Base-by-base conservation (phyloP, 2,329 filamentous ascomycete species). In the Pseudopyricularia cyperi region DNA sequence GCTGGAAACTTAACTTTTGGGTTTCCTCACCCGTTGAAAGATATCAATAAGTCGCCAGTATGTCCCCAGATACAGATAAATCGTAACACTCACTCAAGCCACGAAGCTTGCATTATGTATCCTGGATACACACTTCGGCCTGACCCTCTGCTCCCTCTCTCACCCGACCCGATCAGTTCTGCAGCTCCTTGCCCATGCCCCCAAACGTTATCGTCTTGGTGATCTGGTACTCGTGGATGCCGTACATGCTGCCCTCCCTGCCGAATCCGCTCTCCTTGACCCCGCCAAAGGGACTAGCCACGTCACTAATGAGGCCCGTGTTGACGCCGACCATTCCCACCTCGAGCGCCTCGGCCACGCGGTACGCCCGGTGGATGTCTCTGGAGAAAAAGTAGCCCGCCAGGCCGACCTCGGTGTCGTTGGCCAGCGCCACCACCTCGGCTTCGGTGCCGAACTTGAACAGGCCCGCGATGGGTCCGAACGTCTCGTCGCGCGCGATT, bases 311-410 rank as follows among this genome's bases (percentile, higher is more conserved):
- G 50, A 83, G 55, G 1, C 87, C 87, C 1, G 85, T 89, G 67
- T 91, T 91, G 55, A 90, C 80, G 52, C 87, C 88, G 1, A 94
- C 80, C 89, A 94, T 94, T 51, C 88, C 89, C 1, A 91, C 86
- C 64, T 94, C 85, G 37, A 94, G 70, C 15, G 75, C 74, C 68
- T 87, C 83, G 0, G 82, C 79, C 0, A 87, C 76, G 48, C 83
- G 72, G 59, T 73, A 70, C 28, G 80, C 74, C 7, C 83, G 69
- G 61, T 76, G 71, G 12, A 85, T 55, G 60, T 86, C 77, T 49
- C 70, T 68, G 6, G 79, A 89, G 74, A 88, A 97, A 72, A 98
- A 95, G 71, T 97, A 97, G 1, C 88, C 91, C 0, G 91, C 93
- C 34, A 98, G 75, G 1, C 93, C 93, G 35, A 97, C 90, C 51